Conservation (phyloP, 352 stramenopile species). For the Pseudoperonospora humuli region DNA sequence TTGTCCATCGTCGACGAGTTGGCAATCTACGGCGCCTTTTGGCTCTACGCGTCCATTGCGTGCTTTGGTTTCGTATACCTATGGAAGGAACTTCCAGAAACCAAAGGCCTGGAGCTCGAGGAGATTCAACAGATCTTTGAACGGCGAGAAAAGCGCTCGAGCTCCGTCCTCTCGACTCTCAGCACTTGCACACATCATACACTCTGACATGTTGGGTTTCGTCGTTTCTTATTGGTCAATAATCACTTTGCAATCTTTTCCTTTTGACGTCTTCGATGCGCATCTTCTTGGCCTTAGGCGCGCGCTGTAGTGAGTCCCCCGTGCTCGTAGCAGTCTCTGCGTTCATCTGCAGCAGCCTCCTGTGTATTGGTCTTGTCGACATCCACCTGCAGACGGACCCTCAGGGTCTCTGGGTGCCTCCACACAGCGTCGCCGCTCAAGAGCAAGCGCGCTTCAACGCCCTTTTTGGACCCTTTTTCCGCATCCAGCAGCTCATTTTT, state of each 20-base stretch:
- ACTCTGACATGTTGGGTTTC: not conserved
- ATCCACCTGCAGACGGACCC: slow-evolving; percentile 72
- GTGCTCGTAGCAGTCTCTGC: slow-evolving; percentile 39
- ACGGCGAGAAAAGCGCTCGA: slow-evolving; percentile 10
- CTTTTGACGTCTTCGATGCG: slow-evolving; percentile 18
- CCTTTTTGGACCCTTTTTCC: slow-evolving; percentile 82
- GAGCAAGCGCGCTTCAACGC: slow-evolving; percentile 72
- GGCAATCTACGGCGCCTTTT: slow-evolving; percentile 75
- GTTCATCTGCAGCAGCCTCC: slow-evolving; percentile 36
- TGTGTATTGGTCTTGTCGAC: slow-evolving; percentile 49
- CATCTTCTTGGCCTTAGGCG: slow-evolving; percentile 47
- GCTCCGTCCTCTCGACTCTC: slow-evolving; percentile 7
- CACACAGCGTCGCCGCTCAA: slow-evolving; percentile 41
- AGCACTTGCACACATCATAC: slow-evolving; percentile 6
- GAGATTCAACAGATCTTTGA: slow-evolving; percentile 88
- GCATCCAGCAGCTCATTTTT: slow-evolving; percentile 84
- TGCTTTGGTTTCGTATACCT: slow-evolving; percentile 70
- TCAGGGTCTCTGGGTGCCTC: slow-evolving; percentile 76
- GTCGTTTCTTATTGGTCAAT: slow-evolving; percentile 11
- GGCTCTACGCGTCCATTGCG: slow-evolving; percentile 82
- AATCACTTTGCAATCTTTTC: slow-evolving; percentile 6
- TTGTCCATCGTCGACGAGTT: slow-evolving; percentile 74
- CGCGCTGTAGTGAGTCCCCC: slow-evolving; percentile 40
- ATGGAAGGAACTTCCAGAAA: slow-evolving; percentile 84
- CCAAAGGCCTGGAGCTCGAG: slow-evolving; percentile 88